Conservation (phyloP, 768 basidiomycete species). For the Naganishia kalamii region DNA sequence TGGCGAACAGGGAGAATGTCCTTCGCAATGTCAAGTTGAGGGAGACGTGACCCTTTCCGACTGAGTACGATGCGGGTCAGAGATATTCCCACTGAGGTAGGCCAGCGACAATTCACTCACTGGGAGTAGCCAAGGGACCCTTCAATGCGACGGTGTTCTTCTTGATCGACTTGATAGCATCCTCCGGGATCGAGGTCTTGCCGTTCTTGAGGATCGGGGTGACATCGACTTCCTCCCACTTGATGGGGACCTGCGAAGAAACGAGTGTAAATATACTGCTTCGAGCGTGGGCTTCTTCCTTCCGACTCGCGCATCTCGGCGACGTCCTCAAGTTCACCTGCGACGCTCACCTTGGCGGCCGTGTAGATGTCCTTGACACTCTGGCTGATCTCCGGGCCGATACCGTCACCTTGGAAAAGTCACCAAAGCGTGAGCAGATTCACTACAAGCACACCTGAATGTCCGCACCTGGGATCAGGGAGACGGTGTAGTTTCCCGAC, state of each 20-base stretch:
- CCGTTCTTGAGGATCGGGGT: slow-evolving; percentile 88
- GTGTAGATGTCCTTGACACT: slow-evolving; percentile 88
- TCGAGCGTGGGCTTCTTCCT: too few species aligned
- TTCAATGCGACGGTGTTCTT: slow-evolving; percentile 97
- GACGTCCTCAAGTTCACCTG: background rate
- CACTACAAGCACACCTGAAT: background rate
- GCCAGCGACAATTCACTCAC: slow-evolving; percentile 52
- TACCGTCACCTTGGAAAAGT: slow-evolving; percentile 55
- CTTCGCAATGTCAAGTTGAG: slow-evolving; percentile 92
- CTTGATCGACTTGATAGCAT: slow-evolving; percentile 82
- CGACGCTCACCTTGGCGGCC: slow-evolving; percentile 60
- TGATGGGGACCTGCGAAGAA: slow-evolving; percentile 64
- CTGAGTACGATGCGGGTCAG: slow-evolving; percentile 48
- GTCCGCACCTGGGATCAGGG: slow-evolving; percentile 64
- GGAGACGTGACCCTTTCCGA: slow-evolving; percentile 98
- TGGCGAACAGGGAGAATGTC: slow-evolving; percentile 97
- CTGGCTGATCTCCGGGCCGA: slow-evolving; percentile 97
- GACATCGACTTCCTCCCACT: slow-evolving; percentile 99
- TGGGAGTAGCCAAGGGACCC: slow-evolving; percentile 95
- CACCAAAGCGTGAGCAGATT: background rate
- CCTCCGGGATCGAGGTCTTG: slow-evolving; percentile 92
- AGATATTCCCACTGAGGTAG: background rate
- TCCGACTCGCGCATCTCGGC: background rate
- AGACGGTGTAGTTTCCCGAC: slow-evolving; percentile 93
- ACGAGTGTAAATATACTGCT: slow-evolving; percentile 49